Percentiles rank a stretch among this genome's conserved stretches.
Conservation (phyloP, 805 yeast genomes). For the Teunomyces barrocoloradensis region DNA sequence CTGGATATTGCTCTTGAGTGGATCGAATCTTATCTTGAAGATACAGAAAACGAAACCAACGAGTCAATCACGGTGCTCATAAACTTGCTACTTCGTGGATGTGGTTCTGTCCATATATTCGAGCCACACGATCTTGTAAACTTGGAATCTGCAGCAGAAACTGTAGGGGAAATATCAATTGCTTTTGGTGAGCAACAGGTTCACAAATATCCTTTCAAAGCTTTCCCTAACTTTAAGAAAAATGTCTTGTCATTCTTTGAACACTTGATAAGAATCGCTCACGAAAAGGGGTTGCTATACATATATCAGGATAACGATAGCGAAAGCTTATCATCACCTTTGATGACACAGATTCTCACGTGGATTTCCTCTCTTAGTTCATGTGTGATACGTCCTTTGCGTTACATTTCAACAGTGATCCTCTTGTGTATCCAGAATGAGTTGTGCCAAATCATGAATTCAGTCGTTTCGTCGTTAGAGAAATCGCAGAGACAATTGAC, state of each 20-base stretch:
- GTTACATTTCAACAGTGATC: conserved; percentile 63
- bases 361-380: conserved; percentile 79
- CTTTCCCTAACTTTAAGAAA: conserved; percentile 14
- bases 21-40: conserved; percentile 31
- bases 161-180: conserved; percentile 69
- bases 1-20: conserved; percentile 39
- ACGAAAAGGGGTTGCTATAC: conserved; percentile 62
- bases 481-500: conserved; percentile 45
- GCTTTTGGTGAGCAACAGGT: conserved; percentile 56
- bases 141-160: conserved; percentile 66
- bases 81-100: conserved; percentile 64
- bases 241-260: conserved; percentile 57
- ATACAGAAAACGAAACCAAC: conserved; percentile 17
- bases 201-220: conserved; percentile 66
- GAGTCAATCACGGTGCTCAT: conserved; percentile 59
- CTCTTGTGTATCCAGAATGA: conserved; percentile 59
- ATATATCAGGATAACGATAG: conserved; percentile 16
- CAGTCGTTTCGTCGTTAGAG: conserved; percentile 34
- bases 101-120: conserved; percentile 68
- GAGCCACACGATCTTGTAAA: conserved; percentile 74
- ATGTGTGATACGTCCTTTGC: conserved; percentile 64
- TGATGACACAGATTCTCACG: conserved; percentile 57
- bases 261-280: conserved; percentile 48
- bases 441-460: conserved; percentile 50
- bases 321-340: conserved; percentile 30